A percentile compares a stretch with the other conserved stretches of the same genome.
Conservation (phyloP, 257 asterid genomes). For the Buddleja alternifolia region DNA sequence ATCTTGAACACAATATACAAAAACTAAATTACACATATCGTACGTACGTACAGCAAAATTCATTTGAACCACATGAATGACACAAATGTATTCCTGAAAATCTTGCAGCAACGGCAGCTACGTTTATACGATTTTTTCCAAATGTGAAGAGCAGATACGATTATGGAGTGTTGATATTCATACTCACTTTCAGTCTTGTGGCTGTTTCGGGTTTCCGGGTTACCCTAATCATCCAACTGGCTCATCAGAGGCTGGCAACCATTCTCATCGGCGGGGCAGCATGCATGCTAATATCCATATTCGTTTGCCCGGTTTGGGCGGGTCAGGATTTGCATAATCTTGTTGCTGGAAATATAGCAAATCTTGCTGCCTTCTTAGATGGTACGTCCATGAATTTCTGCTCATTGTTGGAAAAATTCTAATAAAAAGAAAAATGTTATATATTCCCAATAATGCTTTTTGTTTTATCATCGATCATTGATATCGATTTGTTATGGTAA, state of each 20-base stretch:
- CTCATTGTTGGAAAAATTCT: too few species aligned
- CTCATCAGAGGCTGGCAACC: conserved; percentile 58
- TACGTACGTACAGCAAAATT: too few species aligned
- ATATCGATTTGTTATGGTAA: too few species aligned
- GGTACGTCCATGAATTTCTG: too few species aligned
- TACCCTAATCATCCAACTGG: conserved; percentile 44
- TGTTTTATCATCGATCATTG: too few species aligned
- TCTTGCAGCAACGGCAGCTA: conserved; percentile 44
- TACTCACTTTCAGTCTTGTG: conserved; percentile 66
- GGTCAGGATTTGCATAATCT: conserved; percentile 71
- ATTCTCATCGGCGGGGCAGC: conserved; percentile 60
- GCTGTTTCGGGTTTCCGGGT: conserved; percentile 70
- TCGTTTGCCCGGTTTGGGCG: conserved; percentile 76
- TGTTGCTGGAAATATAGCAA: conserved; percentile 45
- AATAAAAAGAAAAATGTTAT: too few species aligned
- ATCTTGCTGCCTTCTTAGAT: conserved; percentile 54
- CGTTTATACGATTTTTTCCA: conserved; percentile 63
- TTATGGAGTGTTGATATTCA: conserved; percentile 68
- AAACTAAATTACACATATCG: too few species aligned
- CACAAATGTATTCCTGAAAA: too few species aligned
- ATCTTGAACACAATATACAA: too few species aligned
- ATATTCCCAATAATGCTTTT: too few species aligned
- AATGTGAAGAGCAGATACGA: conserved; percentile 60
- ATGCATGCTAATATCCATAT: conserved; percentile 57
- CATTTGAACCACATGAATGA: too few species aligned